Conservation (phyloP, 495 filamentous ascomycete species). For the Sphaerosporella brunnea region DNA sequence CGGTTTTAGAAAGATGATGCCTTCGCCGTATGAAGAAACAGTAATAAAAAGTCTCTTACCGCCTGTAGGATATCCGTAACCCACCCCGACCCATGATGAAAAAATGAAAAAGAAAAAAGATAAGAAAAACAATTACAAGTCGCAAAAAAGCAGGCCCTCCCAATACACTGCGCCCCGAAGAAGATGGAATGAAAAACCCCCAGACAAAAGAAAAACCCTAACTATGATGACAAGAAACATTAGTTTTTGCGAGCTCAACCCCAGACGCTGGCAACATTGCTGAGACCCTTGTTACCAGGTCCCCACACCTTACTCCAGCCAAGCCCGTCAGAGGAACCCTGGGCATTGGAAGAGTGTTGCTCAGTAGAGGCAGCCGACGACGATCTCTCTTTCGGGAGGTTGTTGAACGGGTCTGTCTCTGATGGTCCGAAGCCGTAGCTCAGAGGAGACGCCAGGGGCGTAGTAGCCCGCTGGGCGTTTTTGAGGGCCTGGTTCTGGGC, state of each 20-base stretch:
- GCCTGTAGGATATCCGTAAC: conserved; percentile 26
- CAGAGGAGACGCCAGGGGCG: conserved; percentile 75
- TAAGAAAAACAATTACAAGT: conserved; percentile 27
- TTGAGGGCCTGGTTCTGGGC: conserved; percentile 50
- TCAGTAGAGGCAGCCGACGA: conserved; percentile 46
- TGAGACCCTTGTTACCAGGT: conserved; percentile 33
- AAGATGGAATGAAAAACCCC: conserved; percentile 23
- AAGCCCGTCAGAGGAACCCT: conserved; percentile 23
- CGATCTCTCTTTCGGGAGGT: conserved; percentile 37
- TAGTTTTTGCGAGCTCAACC: conserved; percentile 14
- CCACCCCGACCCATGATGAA: conserved; percentile 22
- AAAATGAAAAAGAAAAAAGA: conserved; percentile 15
- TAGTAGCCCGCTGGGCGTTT: conserved; percentile 58
- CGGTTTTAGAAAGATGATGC: conserved; percentile 27
- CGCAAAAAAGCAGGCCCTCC: conserved; percentile 26
- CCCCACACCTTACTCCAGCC: conserved; percentile 33
- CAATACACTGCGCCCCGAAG: conserved; percentile 26
- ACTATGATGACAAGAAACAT: conserved; percentile 12
- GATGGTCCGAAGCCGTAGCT: conserved; percentile 54
- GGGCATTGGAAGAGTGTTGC: conserved; percentile 27
- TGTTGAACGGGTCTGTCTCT: conserved; percentile 32
- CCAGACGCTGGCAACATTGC: conserved; percentile 25
- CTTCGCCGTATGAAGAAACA: conserved; percentile 23
- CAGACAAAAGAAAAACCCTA: conserved; percentile 26
- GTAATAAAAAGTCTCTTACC: conserved; percentile 26